Percentiles rank a stretch among this genome's conserved stretches.
These are phyloP conservation scores for Botryotinia convoluta DNA, from an alignment of 2,329 filamentous ascomycete genomes.

Conservation along the genomic window DNA sequence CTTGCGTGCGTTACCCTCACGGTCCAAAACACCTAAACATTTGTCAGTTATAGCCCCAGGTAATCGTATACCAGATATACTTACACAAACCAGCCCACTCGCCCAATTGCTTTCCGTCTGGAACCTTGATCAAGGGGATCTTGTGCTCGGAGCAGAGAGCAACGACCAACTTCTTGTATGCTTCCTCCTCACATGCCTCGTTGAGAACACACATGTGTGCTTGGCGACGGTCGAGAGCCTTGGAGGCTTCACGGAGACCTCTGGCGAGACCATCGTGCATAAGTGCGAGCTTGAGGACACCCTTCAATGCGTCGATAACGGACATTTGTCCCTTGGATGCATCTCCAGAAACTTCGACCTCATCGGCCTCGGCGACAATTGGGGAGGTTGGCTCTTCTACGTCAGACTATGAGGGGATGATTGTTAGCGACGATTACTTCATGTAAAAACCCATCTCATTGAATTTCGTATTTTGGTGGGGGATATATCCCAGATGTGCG, in stretches of 20 bases:
- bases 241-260: slow-evolving; percentile 96
- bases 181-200: slow-evolving; percentile 99
- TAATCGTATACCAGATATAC: slow-evolving; percentile 45
- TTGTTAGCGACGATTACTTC: slow-evolving; percentile 5
- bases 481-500: background rate
- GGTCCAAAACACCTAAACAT: slow-evolving; percentile 84
- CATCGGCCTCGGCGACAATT: slow-evolving; percentile 76
- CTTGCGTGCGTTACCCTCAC: slow-evolving; percentile 99
- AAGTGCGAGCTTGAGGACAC: slow-evolving; percentile 95
- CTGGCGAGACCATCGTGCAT: slow-evolving; percentile 99
- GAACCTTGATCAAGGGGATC: slow-evolving; percentile 99
- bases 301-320: slow-evolving; percentile 97
- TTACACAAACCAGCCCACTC: slow-evolving; percentile 99
- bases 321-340: slow-evolving; percentile 91
- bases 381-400: slow-evolving; percentile 98
- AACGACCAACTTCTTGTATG: slow-evolving; percentile 99
- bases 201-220: slow-evolving; percentile 99
- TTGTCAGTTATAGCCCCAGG: slow-evolving; percentile 25
- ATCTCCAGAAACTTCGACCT: slow-evolving; percentile 96
- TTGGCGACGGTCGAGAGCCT: slow-evolving; percentile 97
- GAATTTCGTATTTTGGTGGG: background rate
- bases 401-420: slow-evolving; percentile 71
- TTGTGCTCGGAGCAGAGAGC: slow-evolving; percentile 99
- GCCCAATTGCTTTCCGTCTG: slow-evolving; percentile 98
- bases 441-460: slow-evolving; percentile 13